Evolutionary conservation across 2,329 filamentous ascomycete species (phyloP).

Genomic region (Exophiala viscosa): DNA sequence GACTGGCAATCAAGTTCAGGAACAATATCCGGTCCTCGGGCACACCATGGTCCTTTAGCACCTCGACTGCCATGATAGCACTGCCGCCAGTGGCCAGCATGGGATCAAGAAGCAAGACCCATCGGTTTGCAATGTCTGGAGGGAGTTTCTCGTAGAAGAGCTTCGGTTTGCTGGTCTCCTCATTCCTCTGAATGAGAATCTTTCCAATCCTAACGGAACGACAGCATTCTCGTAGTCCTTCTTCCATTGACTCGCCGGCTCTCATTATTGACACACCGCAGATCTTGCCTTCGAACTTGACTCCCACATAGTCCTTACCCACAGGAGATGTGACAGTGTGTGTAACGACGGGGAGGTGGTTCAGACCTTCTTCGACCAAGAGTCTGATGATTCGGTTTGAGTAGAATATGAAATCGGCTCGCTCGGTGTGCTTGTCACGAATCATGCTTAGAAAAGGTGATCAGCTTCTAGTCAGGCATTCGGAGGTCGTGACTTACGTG

Average conservation of each 20-base stretch:
- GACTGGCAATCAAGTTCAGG: slow-evolving; percentile 95
- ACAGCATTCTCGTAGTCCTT: slow-evolving; percentile 92
- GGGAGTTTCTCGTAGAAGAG: slow-evolving; percentile 98
- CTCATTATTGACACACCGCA: slow-evolving; percentile 98
- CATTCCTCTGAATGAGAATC: slow-evolving; percentile 95
- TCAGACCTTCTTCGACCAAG: slow-evolving; percentile 92
- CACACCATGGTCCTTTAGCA: slow-evolving; percentile 83
- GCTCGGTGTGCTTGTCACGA: slow-evolving; percentile 80
- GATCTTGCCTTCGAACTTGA: slow-evolving; percentile 96
- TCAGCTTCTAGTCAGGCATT: neutral
- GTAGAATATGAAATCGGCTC: slow-evolving; percentile 98
- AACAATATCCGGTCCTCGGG: slow-evolving; percentile 94
- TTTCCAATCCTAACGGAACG: slow-evolving; percentile 97
- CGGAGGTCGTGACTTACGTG: slow-evolving; percentile 67
- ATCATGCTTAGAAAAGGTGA: slow-evolving; percentile 67
- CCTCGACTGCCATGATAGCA: slow-evolving; percentile 93
- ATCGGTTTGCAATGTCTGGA: slow-evolving; percentile 84
- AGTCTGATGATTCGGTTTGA: slow-evolving; percentile 97
- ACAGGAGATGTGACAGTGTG: slow-evolving; percentile 89
- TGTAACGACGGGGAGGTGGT: slow-evolving; percentile 88
- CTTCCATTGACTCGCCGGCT: slow-evolving; percentile 97
- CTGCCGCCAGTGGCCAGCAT: slow-evolving; percentile 98
- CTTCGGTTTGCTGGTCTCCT: slow-evolving; percentile 87
- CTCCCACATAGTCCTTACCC: slow-evolving; percentile 79
- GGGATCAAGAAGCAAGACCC: slow-evolving; percentile 92